Base-by-base conservation (phyloP, 441 rosid genomes). In the Erodium moschatum region DNA sequence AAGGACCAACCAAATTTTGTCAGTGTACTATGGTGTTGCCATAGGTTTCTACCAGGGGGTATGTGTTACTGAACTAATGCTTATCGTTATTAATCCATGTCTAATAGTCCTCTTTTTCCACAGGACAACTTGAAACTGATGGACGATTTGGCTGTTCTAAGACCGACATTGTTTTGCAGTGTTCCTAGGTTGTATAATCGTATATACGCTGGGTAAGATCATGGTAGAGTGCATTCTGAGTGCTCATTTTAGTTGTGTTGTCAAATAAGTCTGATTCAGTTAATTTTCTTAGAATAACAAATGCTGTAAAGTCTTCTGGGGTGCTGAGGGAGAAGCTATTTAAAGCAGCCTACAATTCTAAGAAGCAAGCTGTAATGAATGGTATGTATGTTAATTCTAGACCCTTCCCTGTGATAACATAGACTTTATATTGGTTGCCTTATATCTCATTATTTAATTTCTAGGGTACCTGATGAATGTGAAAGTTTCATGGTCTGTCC, bases 41-140 rank as follows among this genome's bases (percentile, higher is more conserved):
- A 86, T 88, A 81, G 99, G 99, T 73, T 94, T 94, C 83, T 94
- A 94, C 83, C 97, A 94, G 72, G 99, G 99, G 90, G 99, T 94
- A 83, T 64, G 93, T 60, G 9, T 6, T n/a, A 50, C 58, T 50
- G 18, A 50, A 50, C 58, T 50, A 21, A 50, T 5, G 16, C 15
- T 11, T 50, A 50, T 50, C 1, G 6, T 50, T 50, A n/a, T n/a
- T n/a, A 50, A n/a, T 13, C 62, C 21, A 38, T 24, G 56, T 0
- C 56, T 73, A 44, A 68, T 42, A 12, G 3, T 29, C 9, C 70
- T 65, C 73, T 24, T 54, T 67, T n/a, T 70, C 8, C 76, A 83
- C 88, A 94, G 99, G 99, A 94, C 74, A 91, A 83, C 79, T 40
- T 89, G 93, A 94, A 91, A 73, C 70, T 94, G 72, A 79, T 91